phyloP scores from a whole-genome alignment of 1,284 basidiomycete species.

The Leccinum glutinopallens region DNA sequence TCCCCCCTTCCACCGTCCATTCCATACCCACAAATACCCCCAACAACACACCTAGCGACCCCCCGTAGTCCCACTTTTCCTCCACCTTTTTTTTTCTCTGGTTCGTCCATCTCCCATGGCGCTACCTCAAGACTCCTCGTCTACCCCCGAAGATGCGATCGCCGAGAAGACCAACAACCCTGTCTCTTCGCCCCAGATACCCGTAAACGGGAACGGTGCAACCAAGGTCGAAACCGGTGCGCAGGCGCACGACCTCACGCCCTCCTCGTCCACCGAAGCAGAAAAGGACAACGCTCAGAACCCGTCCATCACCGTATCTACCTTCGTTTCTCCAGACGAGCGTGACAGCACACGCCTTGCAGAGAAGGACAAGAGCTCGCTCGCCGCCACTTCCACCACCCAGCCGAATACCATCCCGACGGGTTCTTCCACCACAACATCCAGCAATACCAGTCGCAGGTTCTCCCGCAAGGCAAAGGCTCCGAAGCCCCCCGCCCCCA shows the following conservation, averaged over 20 bases:
- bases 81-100: constrained; percentile 5
- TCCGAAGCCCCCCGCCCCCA: constrained; percentile 20
- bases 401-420: constrained; percentile 35
- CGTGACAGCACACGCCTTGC: constrained; percentile 35
- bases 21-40: constrained; percentile 32
- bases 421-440: constrained; percentile 28
- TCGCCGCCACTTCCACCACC: constrained; percentile 40
- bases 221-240: constrained; percentile 27
- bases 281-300: constrained; percentile 38
- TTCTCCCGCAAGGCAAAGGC: constrained; percentile 37
- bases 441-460: constrained; percentile 29
- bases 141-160: constrained; percentile 19
- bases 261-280: constrained; percentile 36
- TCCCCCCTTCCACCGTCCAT: constrained; percentile 5
- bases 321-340: constrained; percentile 38
- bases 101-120: constrained; percentile 26
- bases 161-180: constrained; percentile 29
- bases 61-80: neutral
- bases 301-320: constrained; percentile 35
- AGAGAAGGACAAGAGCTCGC: constrained; percentile 46
- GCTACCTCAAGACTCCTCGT: constrained; percentile 22
- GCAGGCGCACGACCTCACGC: constrained; percentile 39
- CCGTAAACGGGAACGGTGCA: constrained; percentile 32
- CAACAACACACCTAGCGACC: neutral
- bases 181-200: constrained; percentile 22